These are phyloP conservation scores for Biscogniauxia sp. DNA, from an alignment of 2,329 filamentous ascomycete species.

Conservation along the genomic window DNA sequence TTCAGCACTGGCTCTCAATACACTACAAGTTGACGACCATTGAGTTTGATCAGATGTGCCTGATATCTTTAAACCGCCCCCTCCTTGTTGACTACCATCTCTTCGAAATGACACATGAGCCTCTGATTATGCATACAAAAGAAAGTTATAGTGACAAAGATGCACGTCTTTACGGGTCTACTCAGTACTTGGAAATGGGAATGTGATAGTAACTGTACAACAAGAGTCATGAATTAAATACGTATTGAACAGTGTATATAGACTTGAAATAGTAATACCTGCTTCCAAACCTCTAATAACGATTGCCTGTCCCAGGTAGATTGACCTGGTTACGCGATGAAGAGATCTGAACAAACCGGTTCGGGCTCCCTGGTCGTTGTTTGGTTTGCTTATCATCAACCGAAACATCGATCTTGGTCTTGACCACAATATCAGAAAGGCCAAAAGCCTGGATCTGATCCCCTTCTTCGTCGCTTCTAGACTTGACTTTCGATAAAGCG, in stretches of 20 bases:
- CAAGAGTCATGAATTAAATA: background rate
- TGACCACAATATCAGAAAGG: conserved; percentile 26
- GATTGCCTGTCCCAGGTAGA: conserved; percentile 13
- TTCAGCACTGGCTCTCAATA: background rate
- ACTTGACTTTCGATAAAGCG: conserved; percentile 12
- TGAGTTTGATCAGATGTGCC: background rate
- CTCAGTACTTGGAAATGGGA: no score
- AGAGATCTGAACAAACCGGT: conserved; percentile 22
- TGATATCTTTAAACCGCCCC: background rate
- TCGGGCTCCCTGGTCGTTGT: conserved; percentile 10
- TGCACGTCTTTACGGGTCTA: no score
- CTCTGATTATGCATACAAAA: no score
- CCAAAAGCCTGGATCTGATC: conserved; percentile 15
- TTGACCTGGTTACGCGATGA: conserved; percentile 18
- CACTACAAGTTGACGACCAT: background rate
- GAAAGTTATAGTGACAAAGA: no score
- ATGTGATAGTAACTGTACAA: background rate
- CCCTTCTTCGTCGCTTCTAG: conserved; percentile 3
- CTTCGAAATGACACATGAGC: background rate
- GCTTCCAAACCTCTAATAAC: conserved; percentile 12
- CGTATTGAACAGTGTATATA: background rate
- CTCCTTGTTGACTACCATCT: background rate
- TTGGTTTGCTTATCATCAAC: conserved; percentile 17
- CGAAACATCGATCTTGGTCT: conserved; percentile 27
- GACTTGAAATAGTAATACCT: background rate